Evolutionary conservation across 2,329 filamentous ascomycete species (phyloP).

Genomic region (Helminthosporium solani): DNA sequence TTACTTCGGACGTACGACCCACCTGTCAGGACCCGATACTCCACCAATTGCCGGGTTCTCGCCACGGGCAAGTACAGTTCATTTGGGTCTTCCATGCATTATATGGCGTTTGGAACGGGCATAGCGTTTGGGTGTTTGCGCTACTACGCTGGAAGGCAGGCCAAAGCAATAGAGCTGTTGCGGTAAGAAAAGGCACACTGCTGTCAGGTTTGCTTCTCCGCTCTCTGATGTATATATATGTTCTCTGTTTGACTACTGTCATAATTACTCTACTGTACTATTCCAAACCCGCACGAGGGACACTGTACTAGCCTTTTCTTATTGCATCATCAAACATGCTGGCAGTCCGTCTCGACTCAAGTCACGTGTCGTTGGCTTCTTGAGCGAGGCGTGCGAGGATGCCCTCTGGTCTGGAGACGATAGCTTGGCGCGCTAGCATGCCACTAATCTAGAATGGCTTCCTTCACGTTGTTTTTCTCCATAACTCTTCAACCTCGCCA

Average conservation of each 20-base stretch:
- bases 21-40: neutral
- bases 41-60: neutral
- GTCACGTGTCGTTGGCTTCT: too few species aligned
- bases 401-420: too few species aligned
- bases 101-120: constrained; percentile 18
- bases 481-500: neutral
- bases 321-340: too few species aligned
- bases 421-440: too few species aligned
- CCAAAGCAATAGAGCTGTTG: neutral
- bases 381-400: too few species aligned
- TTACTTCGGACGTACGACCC: neutral
- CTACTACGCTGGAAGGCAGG: constrained; percentile 1
- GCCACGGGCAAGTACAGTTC: neutral
- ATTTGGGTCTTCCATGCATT: constrained; percentile 5
- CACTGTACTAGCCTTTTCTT: too few species aligned
- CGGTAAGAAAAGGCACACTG: constrained; percentile 8
- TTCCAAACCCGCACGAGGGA: neutral
- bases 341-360: too few species aligned
- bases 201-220: constrained; percentile 12
- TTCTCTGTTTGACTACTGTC: neutral
- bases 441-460: too few species aligned
- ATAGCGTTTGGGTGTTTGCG: constrained; percentile 13
- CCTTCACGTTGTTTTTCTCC: too few species aligned
- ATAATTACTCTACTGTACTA: neutral
- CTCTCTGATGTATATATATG: constrained; percentile 14